Evolutionary conservation across 1,284 basidiomycete species (phyloP).

Genomic region (Puccinia coronata): DNA sequence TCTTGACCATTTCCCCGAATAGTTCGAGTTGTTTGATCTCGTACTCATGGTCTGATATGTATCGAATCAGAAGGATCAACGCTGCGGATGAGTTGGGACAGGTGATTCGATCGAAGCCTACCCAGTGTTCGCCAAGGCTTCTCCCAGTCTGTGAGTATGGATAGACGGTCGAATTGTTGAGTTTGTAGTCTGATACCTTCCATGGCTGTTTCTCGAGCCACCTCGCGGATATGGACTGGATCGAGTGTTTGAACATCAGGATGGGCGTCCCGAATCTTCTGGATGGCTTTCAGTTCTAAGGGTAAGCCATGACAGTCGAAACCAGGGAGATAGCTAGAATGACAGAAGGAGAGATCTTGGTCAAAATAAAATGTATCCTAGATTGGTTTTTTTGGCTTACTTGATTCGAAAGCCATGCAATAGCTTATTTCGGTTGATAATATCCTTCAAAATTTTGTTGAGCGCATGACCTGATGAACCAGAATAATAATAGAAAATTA

Average conservation of each 20-base stretch:
- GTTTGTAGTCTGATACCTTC: slow-evolving; percentile 77
- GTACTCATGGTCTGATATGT: slow-evolving; percentile 72
- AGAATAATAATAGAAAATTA: background rate
- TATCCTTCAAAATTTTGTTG: slow-evolving; percentile 96
- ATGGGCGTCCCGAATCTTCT: slow-evolving; percentile 66
- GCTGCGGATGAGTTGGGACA: background rate
- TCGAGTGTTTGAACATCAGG: slow-evolving; percentile 59
- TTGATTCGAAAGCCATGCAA: slow-evolving; percentile 76
- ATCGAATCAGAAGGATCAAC: slow-evolving; percentile 9
- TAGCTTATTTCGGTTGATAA: slow-evolving; percentile 87
- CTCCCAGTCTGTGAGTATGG: slow-evolving; percentile 91
- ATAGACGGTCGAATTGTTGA: slow-evolving; percentile 76
- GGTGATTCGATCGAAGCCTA: slow-evolving; percentile 70
- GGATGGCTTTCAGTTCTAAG: slow-evolving; percentile 87
- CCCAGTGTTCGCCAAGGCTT: slow-evolving; percentile 73
- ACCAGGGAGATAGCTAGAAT: slow-evolving; percentile 81
- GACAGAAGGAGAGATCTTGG: slow-evolving; percentile 21
- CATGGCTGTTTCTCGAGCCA: slow-evolving; percentile 73
- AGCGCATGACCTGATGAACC: slow-evolving; percentile 77
- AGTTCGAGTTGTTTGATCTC: slow-evolving; percentile 84
- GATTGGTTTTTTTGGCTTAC: slow-evolving; percentile 60
- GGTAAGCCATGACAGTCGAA: slow-evolving; percentile 99
- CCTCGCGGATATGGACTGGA: slow-evolving; percentile 69
- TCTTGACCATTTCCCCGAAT: slow-evolving; percentile 84
- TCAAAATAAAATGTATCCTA: background rate